Evolutionary conservation across 176 grass and related monocot genomes (phyloP).

Genomic region (Ensete glaucum): DNA sequence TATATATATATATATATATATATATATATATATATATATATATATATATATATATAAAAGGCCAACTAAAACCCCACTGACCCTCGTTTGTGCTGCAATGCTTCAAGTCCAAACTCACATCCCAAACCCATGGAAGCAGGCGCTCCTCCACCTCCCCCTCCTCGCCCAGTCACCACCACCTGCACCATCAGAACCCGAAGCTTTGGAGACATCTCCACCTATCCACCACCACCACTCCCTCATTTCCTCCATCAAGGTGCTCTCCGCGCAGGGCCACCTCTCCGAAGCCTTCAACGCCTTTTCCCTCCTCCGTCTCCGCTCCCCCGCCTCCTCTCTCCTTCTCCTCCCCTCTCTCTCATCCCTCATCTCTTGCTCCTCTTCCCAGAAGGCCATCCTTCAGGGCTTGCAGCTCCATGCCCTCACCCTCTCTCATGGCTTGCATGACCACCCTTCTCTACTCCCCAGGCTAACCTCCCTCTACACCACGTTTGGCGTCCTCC

Average conservation of each 20-base stretch:
- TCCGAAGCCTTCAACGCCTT: constrained; percentile 12
- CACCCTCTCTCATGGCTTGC: constrained; percentile 38
- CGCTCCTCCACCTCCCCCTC: not conserved
- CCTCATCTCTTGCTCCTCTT: constrained; percentile 14
- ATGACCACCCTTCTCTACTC: constrained; percentile 20
- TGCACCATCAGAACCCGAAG: not conserved
- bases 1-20: too few species aligned
- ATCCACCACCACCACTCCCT: not conserved
- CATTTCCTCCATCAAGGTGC: constrained; percentile 9
- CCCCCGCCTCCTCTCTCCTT: not conserved
- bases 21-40: too few species aligned
- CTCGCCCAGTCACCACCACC: not conserved
- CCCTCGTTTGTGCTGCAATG: too few species aligned
- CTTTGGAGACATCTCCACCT: not conserved
- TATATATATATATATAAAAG: too few species aligned
- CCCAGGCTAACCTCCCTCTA: constrained; percentile 34
- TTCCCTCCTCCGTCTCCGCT: constrained; percentile 8
- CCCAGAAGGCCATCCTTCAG: not conserved
- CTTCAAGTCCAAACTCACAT: not conserved
- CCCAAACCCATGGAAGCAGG: constrained; percentile 1
- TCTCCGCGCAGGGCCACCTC: constrained; percentile 2
- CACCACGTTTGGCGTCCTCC: constrained; percentile 28
- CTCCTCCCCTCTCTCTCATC: not conserved
- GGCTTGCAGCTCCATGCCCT: constrained; percentile 31
- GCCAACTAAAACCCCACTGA: too few species aligned